A percentile compares a stretch with the other conserved stretches of the same genome.
phyloP scores from a whole-genome alignment of 176 grass and related monocot species.

The Musa acuminata region DNA sequence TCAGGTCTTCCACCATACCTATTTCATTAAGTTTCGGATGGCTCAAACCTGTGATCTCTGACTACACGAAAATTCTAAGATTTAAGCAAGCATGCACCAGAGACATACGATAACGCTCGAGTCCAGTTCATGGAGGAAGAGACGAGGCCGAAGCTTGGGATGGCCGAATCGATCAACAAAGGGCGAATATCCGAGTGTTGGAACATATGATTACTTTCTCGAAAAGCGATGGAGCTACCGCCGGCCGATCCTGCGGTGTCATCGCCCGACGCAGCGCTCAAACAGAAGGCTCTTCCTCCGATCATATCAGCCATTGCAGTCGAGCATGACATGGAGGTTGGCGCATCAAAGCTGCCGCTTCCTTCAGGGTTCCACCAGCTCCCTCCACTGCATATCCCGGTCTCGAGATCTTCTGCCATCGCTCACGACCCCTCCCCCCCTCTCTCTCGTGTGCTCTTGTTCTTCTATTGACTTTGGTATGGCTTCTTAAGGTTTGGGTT shows the following conservation, averaged over 20 bases:
- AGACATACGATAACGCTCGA: conserved; percentile 16
- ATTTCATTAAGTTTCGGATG: conserved; percentile 19
- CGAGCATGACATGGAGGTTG: conserved; percentile 22
- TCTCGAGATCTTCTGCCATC: conserved; percentile 32
- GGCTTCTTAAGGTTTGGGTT: background rate
- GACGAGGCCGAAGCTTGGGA: conserved; percentile 22
- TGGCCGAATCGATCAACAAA: conserved; percentile 22
- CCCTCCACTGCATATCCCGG: conserved; percentile 18
- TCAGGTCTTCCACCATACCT: conserved; percentile 22
- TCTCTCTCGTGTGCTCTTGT: background rate
- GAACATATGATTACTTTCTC: background rate
- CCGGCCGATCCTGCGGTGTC: conserved; percentile 19
- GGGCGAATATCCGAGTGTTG: conserved; percentile 5
- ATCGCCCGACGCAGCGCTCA: conserved; percentile 14
- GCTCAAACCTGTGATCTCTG: conserved; percentile 9
- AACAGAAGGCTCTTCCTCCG: conserved; percentile 4
- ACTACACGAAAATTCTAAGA: background rate
- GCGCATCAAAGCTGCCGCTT: conserved; percentile 8
- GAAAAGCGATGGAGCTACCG: conserved; percentile 10
- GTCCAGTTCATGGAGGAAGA: conserved; percentile 24
- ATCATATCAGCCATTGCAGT: conserved; percentile 21
- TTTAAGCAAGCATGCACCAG: background rate
- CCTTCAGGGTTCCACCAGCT: conserved; percentile 34
- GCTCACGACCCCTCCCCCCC: conserved; percentile 11
- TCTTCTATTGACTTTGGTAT: background rate